Evolutionary conservation across 345 rosid genomes (phyloP), one percentile per base, ranked within the genome.

Genomic region (Syzygium grande): DNA sequence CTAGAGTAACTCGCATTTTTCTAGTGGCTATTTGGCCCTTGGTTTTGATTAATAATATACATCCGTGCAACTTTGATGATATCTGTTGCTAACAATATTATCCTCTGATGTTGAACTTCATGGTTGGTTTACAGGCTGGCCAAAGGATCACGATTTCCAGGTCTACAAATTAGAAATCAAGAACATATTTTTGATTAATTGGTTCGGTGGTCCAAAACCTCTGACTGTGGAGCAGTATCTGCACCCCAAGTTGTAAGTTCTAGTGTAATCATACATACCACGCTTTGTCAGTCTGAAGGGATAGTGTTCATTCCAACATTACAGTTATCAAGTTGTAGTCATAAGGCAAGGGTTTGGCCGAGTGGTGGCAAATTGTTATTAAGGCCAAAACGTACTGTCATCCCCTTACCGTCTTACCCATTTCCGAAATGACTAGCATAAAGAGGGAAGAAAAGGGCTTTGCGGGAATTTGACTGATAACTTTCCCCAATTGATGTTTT

Each of bases 141-240:
- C 99, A 54, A 65, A 91, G 86, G 92, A 78, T 88, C 99, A 98
- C 89, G 86, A 94, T 63, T 98, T 96, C 89, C 91, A 86, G 88
- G 43, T 96, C 92, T 98, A 93, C 92, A 96, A 95, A 89, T 90
- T 98, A 49, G 94, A 93, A 51, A 95, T 96, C 23, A 89, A 89
- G 88, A 90, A 95, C 87, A 93, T 98, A 90, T 98, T 98, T 84
- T 88, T 98, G 91, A 95, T 98, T 41, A 93, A 98, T 86, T 96
- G 97, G 99, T 98, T 94, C 85, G 99, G 99, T 85, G 99, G 99
- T 87, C 94, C 97, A 77, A 98, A 98, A 86, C 98, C 96, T 87
- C 91, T 92, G 87, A 94, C 98, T 7, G 92, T 95, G 23, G 97
- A 96, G 38, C 92, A 98, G 90, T 98, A 98, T 88, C 93, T 98